Base-by-base conservation (phyloP, 257 asterid species). In the Handroanthus guayacan region DNA sequence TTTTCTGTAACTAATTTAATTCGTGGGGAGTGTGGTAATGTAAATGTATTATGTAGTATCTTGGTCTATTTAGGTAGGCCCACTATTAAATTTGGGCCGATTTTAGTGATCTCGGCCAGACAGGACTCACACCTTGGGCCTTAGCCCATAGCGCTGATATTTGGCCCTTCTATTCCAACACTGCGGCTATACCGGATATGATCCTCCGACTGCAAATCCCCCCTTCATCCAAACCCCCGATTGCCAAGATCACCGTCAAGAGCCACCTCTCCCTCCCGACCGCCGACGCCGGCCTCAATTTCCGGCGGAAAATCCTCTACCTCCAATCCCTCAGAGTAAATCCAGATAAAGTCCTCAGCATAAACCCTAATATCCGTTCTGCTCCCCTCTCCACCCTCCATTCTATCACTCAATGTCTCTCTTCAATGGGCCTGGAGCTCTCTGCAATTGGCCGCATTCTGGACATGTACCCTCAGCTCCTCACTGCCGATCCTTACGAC, bases 391-490 rank as follows among this genome's bases (percentile, higher is more conserved):
- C 97, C 62, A 67, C 92, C 5, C 74, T 90, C 56, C 86, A 83
- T 71, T 86, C 97, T 75, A 55, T 90, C 70, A 82, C 87, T 3
- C 71, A 73, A 72, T 94, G 91, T 81, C 91, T 94, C 48, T 84
- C 85, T n/a, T 91, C 96, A 10, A 91, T 89, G 90, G 97, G 94
- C 44, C 82, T 94, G 71, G 89, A 87, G 3, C 76, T 52, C 70
- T 56, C 96, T 18, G 85, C 91, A 77, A 61, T 78, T 60, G 89
- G 94, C 67, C 91, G 97, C 10, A 86, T 91, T 39, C 90, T 94
- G 57, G 97, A 94, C 80, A 94, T 92, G 98, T 78, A 79, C 85
- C 98, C 97, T 0, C 78, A 81, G 62, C 91, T 94, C 67, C 88
- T 92, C 68, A 89, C 98, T 41, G 81, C 88, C 48, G 97, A 92